Percentiles rank a stretch among this genome's conserved stretches.
These are phyloP conservation scores for Dactylis glomerata DNA, from an alignment of 176 grass and related monocot genomes.

Conservation along the genomic window DNA sequence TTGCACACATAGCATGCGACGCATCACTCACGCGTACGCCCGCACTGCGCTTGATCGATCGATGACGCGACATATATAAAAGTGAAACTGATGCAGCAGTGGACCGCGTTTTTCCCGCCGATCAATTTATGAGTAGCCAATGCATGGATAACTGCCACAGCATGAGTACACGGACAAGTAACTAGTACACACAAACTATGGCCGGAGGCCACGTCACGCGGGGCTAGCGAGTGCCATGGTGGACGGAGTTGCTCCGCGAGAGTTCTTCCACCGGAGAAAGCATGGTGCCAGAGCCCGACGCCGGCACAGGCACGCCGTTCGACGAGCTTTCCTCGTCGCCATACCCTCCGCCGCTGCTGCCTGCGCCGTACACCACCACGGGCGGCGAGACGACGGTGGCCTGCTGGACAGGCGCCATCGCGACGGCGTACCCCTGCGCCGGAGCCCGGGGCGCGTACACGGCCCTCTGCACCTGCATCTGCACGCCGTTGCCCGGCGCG, in stretches of 20 bases:
- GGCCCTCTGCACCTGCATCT: background rate
- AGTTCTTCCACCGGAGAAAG: background rate
- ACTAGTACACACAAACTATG: too few relatives aligned
- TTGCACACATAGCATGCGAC: too few relatives aligned
- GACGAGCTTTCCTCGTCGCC: slow-evolving; percentile 19
- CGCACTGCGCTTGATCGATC: too few relatives aligned
- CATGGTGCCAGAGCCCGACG: background rate
- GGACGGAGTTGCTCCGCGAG: background rate
- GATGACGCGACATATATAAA: too few relatives aligned
- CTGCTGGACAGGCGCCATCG: background rate
- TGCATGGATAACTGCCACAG: too few relatives aligned
- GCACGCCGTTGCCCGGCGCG: background rate
- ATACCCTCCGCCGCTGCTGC: background rate
- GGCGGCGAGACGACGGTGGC: background rate
- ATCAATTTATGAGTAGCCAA: too few relatives aligned
- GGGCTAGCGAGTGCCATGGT: too few relatives aligned
- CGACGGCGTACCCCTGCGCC: background rate
- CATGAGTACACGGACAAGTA: too few relatives aligned
- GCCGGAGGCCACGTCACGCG: too few relatives aligned
- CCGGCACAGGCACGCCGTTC: background rate
- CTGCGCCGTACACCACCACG: background rate
- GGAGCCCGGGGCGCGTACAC: background rate
- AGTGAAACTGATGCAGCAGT: too few relatives aligned
- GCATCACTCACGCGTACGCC: too few relatives aligned
- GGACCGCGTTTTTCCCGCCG: too few relatives aligned